Evolutionary conservation across 2,329 filamentous ascomycete species (phyloP).

Genomic region (Hymenoscyphus fructigenus): DNA sequence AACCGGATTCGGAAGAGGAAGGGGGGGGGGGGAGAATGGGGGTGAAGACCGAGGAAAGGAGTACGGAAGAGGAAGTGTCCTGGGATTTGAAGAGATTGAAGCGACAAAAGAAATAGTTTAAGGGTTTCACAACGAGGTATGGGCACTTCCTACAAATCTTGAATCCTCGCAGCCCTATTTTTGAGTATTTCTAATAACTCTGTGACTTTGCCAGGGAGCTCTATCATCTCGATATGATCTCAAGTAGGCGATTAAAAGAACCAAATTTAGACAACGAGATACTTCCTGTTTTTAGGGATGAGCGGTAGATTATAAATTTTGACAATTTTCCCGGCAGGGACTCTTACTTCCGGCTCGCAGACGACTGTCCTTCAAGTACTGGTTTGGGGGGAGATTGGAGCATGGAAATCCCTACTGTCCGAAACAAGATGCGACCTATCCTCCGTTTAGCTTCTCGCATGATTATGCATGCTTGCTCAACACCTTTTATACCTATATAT

Average conservation of each 20-base stretch:
- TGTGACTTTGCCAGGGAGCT: not conserved
- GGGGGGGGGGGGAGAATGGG: too few relatives aligned
- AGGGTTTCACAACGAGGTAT: not conserved
- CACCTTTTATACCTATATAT: not conserved
- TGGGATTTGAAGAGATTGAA: too few relatives aligned
- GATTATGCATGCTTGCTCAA: not conserved
- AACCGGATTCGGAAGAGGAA: too few relatives aligned
- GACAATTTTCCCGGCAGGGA: not conserved
- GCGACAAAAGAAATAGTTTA: not conserved
- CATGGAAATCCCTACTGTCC: not conserved
- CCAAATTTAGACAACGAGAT: not conserved
- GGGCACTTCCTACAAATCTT: not conserved
- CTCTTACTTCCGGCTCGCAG: not conserved
- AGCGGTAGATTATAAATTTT: not conserved
- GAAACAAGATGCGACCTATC: not conserved
- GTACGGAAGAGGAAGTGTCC: too few relatives aligned
- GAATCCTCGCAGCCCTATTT: not conserved
- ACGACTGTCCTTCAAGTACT: not conserved
- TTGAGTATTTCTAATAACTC: not conserved
- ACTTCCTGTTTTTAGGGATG: not conserved
- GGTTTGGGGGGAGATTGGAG: not conserved
- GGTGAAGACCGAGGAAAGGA: too few relatives aligned
- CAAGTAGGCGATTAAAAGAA: not conserved
- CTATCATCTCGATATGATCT: not conserved
- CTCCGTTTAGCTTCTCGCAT: not conserved